These are phyloP conservation scores for Camelina neglecta DNA, from an alignment of 345 rosid species.

Conservation along the genomic window DNA sequence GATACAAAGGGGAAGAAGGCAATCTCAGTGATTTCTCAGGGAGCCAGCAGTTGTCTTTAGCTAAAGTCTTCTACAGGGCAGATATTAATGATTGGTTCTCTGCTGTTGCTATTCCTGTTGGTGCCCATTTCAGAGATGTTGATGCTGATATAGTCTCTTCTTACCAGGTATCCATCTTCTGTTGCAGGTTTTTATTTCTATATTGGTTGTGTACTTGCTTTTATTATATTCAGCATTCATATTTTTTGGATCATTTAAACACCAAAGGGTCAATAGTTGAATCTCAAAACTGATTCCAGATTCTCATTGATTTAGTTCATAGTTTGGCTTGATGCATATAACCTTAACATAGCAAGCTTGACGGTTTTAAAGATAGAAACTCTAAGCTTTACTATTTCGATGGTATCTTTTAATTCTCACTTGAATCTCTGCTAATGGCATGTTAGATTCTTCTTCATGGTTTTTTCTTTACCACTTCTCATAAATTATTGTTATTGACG, in stretches of 20 bases:
- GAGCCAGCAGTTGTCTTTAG: conserved; percentile 60
- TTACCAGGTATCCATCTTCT: conserved; percentile 54
- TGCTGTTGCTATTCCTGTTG: conserved; percentile 69
- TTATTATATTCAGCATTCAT: too few relatives aligned
- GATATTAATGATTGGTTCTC: conserved; percentile 73
- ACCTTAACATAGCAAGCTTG: background rate
- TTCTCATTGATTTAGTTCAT: conserved; percentile 10
- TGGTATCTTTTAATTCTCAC: background rate
- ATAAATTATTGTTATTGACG: conserved; percentile 1
- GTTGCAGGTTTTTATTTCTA: background rate
- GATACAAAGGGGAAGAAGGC: conserved; percentile 48
- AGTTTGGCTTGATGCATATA: background rate
- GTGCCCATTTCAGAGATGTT: conserved; percentile 77
- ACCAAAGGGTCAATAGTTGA: background rate
- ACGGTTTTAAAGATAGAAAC: background rate
- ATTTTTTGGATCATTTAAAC: too few relatives aligned
- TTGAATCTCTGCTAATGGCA: background rate
- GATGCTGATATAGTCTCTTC: conserved; percentile 47
- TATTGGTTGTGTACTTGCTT: background rate
- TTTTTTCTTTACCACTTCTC: background rate
- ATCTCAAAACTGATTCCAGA: conserved; percentile 6
- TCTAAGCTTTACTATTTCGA: background rate
- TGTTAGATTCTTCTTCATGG: background rate
- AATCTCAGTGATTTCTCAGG: conserved; percentile 43
- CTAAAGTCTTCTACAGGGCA: conserved; percentile 70